Conservation (phyloP, 2,329 filamentous ascomycete species). For the Aspergillus jensenii region DNA sequence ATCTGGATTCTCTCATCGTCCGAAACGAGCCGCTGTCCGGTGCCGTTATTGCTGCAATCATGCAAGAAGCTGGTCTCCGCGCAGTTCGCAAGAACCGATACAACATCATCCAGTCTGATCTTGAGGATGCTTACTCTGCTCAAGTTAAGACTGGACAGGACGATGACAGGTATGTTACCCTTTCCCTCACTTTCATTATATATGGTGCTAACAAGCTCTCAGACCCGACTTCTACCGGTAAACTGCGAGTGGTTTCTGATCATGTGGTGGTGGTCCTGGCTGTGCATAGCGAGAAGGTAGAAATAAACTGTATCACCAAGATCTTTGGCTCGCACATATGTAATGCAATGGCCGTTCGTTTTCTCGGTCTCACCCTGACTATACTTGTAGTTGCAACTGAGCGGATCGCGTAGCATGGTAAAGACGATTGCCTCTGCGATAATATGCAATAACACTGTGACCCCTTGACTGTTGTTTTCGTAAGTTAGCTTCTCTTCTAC, state of each 20-base stretch:
- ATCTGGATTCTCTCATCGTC: conserved; percentile 93
- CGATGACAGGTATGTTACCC: conserved; percentile 55
- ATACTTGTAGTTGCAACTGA: not conserved
- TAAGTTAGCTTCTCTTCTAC: too few relatives aligned
- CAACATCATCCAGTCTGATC: conserved; percentile 96
- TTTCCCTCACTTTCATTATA: conserved; percentile 9
- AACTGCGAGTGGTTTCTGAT: conserved; percentile 12
- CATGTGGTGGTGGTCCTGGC: conserved; percentile 13
- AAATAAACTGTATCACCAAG: conserved; percentile 32
- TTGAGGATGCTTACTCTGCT: conserved; percentile 95
- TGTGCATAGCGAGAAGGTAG: conserved; percentile 23
- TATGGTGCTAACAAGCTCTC: conserved; percentile 49
- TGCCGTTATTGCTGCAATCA: conserved; percentile 95
- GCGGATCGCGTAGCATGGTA: not conserved
- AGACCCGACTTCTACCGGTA: conserved; percentile 90
- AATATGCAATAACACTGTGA: too few relatives aligned
- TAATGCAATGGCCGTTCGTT: conserved; percentile 19
- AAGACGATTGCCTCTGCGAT: too few relatives aligned
- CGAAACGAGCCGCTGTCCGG: conserved; percentile 94
- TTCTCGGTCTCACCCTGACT: not conserved
- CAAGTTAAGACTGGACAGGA: conserved; percentile 86
- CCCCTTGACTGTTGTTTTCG: too few relatives aligned
- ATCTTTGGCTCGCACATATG: conserved; percentile 17
- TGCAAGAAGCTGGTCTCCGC: conserved; percentile 95
- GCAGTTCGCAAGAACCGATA: conserved; percentile 97